Base-by-base conservation (phyloP, 179 eudicot genomes). In the Beta lomatogona region DNA sequence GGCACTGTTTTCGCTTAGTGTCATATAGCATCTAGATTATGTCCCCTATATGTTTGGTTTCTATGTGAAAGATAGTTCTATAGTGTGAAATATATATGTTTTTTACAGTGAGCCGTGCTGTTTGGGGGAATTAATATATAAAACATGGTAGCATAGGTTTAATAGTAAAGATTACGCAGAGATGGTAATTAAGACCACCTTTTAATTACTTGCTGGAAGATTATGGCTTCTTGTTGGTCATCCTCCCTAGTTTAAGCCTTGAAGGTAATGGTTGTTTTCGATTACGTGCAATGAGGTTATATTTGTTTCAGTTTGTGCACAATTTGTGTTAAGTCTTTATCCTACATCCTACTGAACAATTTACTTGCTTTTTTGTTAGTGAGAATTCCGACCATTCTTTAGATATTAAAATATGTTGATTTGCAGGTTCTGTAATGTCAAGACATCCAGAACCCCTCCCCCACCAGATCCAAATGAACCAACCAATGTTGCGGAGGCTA, bases 381-480 rank as follows among this genome's bases (percentile, higher is more conserved):
- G 31, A 25, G 63, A 45, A 22, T 4, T 13, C 46, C 46, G 4
- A 54, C 41, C 36, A 64, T 10, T 28, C 15, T 67, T 7, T 68
- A 6, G 0, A 16, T 7, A 46, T 69, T 59, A 36, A 59, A 59
- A 53, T 83, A 50, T 82, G 77, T 71, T 25, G 63, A 16, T 61
- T 57, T 54, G 48, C 89, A 95, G 99, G 86, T 95, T 95, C 84
- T 94, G 99, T 91, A 95, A 95, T 83, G 98, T 95, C 83, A 95
- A 95, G 93, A 95, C 99, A 58, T 95, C 99, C 21, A 93, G 92
- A 53, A 90, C 98, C 72, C 99, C 99, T 44, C 99, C 99, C 52
- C 98, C 99, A 70, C 99, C 98, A 54, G 99, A 95, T 77, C 99
- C 99, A 66, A 83, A 95, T 84, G 99, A 95, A 83, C 99, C 99